Conservation (phyloP, 2,329 filamentous ascomycete species). For the Xylaria sp. region DNA sequence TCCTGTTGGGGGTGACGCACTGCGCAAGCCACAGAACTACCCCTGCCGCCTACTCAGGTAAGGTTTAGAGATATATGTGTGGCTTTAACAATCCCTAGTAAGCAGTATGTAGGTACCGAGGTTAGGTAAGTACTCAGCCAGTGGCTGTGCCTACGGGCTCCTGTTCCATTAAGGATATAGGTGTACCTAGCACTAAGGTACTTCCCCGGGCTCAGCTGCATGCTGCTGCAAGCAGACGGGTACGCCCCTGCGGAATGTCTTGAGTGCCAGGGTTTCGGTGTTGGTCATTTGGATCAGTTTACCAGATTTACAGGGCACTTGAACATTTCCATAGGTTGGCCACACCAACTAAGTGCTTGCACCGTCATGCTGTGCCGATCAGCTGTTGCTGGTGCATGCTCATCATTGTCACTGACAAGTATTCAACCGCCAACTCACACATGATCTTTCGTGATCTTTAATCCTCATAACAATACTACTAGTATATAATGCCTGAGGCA, state of each 20-base stretch:
- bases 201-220: background rate
- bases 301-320: constrained; percentile 17
- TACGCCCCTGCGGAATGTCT: constrained; percentile 21
- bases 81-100: background rate
- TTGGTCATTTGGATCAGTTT: constrained; percentile 16
- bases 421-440: constrained; percentile 22
- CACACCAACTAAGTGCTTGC: constrained; percentile 23
- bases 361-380: constrained; percentile 27
- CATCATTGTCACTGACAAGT: constrained; percentile 17
- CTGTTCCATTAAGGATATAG: no score
- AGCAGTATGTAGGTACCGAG: constrained; percentile 3
- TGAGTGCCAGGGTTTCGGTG: constrained; percentile 7
- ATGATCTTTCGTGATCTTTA: constrained; percentile 7
- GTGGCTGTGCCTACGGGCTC: no score
- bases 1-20: constrained; percentile 36
- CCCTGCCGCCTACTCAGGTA: background rate
- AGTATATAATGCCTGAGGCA: background rate
- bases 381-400: constrained; percentile 29
- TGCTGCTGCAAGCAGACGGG: constrained; percentile 16
- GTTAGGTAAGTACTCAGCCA: background rate
- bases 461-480: background rate
- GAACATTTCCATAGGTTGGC: constrained; percentile 7
- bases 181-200: background rate
- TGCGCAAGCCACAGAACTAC: constrained; percentile 35
- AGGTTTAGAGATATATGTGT: background rate